A percentile compares a stretch with the other conserved stretches of the same genome.
Evolutionary conservation across 805 yeast species (phyloP).

Genomic region (Candida tammaniensis): DNA sequence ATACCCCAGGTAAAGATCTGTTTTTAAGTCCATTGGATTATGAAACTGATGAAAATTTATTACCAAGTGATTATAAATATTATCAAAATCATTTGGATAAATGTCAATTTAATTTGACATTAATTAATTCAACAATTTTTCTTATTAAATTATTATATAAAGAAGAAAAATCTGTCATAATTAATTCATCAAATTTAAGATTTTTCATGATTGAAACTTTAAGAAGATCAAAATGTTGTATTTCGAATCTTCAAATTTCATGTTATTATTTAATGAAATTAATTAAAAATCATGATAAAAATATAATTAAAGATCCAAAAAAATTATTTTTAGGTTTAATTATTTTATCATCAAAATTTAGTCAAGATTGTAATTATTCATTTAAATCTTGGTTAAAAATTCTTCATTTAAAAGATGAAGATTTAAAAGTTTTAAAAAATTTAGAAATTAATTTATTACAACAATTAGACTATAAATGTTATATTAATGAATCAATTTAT

Average conservation of each 20-base stretch:
- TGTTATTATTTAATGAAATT: slow-evolving; percentile 61
- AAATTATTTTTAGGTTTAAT: slow-evolving; percentile 65
- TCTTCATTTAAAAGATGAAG: slow-evolving; percentile 48
- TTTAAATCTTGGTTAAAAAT: slow-evolving; percentile 72
- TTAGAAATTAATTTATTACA: slow-evolving; percentile 55
- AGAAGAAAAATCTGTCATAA: slow-evolving; percentile 11
- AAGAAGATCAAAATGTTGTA: slow-evolving; percentile 42
- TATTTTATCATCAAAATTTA: slow-evolving; percentile 69
- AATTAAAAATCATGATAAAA: slow-evolving; percentile 17
- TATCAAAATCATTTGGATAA: slow-evolving; percentile 39
- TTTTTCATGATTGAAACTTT: slow-evolving; percentile 43
- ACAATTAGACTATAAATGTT: slow-evolving; percentile 55
- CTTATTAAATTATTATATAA: slow-evolving; percentile 33
- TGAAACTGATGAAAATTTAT: slow-evolving; percentile 1
- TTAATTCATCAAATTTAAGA: slow-evolving; percentile 27
- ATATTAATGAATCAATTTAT: slow-evolving; percentile 48
- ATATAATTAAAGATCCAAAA: slow-evolving; percentile 43
- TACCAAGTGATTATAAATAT: slow-evolving; percentile 39
- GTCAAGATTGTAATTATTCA: slow-evolving; percentile 69
- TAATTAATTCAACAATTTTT: slow-evolving; percentile 34
- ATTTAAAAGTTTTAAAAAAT: slow-evolving; percentile 42
- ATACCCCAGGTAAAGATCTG: slow-evolving; percentile 1
- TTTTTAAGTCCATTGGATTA: slow-evolving; percentile 4
- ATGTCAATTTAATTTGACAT: slow-evolving; percentile 37
- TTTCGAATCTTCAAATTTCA: slow-evolving; percentile 62